Base-by-base conservation (phyloP, 1,284 basidiomycete genomes). In the Laetiporus sulphureus region DNA sequence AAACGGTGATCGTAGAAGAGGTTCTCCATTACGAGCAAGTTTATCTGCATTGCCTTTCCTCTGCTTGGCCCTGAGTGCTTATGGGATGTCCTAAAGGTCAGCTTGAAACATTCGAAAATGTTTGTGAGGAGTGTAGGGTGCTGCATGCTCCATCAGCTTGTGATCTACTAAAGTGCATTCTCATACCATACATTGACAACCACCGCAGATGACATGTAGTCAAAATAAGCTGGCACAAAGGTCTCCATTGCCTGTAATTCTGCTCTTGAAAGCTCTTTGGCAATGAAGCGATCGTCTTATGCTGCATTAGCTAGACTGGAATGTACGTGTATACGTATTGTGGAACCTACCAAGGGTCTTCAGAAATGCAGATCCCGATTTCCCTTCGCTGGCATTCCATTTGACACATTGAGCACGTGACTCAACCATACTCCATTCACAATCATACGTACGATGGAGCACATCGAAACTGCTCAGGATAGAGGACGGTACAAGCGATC, bases 381-480 rank as follows among this genome's bases (percentile, higher is more conserved):
- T 99, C 27, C 96, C 96, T 21, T 96, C 96, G 42, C 77, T 85
- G 2, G 91, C 86, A 59, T 99, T 87, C 87, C 95, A 99, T 60
- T 96, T 95, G 54, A 95, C 77, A 61, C 96, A 99, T 6, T 95
- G 75, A 2, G 95, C 84, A 5, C 99, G 71, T 1, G 90, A 94
- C 59, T 97, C 92, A 36, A 98, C 79, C 67, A 98, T 90, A 52
- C 87, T 91, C 56, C 85, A 86, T 53, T 95, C 91, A 58, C 93
- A 97, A 48, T 91, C 90, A 54, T 95, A 98, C 11, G 85, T 91
- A 38, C 89, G 75, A 15, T 96, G 81, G 32, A 99, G 66, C 4
- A 91, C 91, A 55, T 98, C 94, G 54, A 99, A n/a, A 99, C 60
- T 98, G 93, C 61, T 99, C 93, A 0, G 94, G 92, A 60, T 93